phyloP scores from a whole-genome alignment of 2,329 filamentous ascomycete species.

The Aspergillus glaucus region DNA sequence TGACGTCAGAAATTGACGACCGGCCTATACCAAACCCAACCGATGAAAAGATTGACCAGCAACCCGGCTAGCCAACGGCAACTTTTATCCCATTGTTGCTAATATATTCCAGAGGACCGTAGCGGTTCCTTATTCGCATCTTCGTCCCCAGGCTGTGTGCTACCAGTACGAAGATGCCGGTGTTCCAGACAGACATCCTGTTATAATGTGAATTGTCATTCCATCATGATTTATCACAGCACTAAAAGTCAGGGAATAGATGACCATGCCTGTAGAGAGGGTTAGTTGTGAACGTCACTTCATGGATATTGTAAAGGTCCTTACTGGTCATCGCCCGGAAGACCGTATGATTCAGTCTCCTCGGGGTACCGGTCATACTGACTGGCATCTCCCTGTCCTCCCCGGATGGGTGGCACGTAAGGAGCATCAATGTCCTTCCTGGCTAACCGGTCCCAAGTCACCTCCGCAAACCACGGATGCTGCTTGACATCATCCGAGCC shows the following conservation, averaged over 20 bases:
- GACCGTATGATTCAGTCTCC: slow-evolving; percentile 87
- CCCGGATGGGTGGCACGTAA: slow-evolving; percentile 92
- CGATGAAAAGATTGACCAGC: neutral
- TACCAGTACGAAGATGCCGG: neutral
- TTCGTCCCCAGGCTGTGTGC: neutral
- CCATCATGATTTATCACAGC: slow-evolving; percentile 26
- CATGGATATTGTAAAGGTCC: slow-evolving; percentile 35
- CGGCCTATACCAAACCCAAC: neutral
- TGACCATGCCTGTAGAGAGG: slow-evolving; percentile 56
- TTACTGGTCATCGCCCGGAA: slow-evolving; percentile 74
- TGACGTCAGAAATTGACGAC: neutral
- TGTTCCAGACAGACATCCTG: slow-evolving; percentile 3
- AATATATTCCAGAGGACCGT: neutral
- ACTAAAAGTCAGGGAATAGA: slow-evolving; percentile 68
- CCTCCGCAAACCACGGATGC: slow-evolving; percentile 93
- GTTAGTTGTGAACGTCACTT: too few species aligned
- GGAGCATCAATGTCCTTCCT: slow-evolving; percentile 98
- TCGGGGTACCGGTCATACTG: slow-evolving; percentile 98
- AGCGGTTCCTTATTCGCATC: neutral
- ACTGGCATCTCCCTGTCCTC: slow-evolving; percentile 88
- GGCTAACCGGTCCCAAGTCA: slow-evolving; percentile 90
- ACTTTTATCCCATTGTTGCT: neutral
- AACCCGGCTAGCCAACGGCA: neutral
- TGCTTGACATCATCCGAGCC: slow-evolving; percentile 90
- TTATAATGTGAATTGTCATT: slow-evolving; percentile 19